Evolutionary conservation across 1,139 yeast genomes (phyloP), one percentile per base, ranked within the genome.

Genomic region (Blastobotrys illinoisensis): DNA sequence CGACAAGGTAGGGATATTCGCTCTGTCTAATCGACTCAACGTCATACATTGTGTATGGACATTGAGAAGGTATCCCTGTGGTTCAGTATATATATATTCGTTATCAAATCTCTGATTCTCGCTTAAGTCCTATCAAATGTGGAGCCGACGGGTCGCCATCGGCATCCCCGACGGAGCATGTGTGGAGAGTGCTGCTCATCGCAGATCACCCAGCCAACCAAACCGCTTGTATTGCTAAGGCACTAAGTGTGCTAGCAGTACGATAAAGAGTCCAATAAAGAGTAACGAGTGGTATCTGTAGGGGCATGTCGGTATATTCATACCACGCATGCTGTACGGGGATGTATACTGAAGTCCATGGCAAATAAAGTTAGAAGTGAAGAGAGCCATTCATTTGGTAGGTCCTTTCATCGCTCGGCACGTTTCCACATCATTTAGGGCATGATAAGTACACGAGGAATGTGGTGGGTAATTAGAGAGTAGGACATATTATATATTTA

Each of bases 1-100:
- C 56, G 9, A 56, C 58, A 26, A 59, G 49, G 2, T 46, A 47
- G 13, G 59, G 56, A 44, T 62, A 63, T 46, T 57, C 56, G 6
- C 23, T 46, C 19, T 18, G 18, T 9, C 66, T 28, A 24, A 63
- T 62, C 14, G 51, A 47, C 18, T 53, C 40, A n/a, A 32, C 13
- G 13, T 32, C 40, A n/a, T 32, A 32, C 40, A 32, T 32, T 7
- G 40, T 11, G 3, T 5, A 11, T 2, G 16, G 40, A 7, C 40
- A 32, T 32, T 5, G 40, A 32, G 40, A 32, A n/a, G 40, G 2
- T 32, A n/a, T n/a, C 16, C 40, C 40, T n/a, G 16, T 32, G 16
- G 4, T 32, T 32, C 16, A 32, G 3, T 32, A 32, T 32, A 32
- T 32, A 32, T n/a, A 32, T 16, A 21, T 5, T 11, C 13, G 6